Base-by-base conservation (phyloP, 2,329 filamentous ascomycete genomes). In the Arthrobotrys iridis region DNA sequence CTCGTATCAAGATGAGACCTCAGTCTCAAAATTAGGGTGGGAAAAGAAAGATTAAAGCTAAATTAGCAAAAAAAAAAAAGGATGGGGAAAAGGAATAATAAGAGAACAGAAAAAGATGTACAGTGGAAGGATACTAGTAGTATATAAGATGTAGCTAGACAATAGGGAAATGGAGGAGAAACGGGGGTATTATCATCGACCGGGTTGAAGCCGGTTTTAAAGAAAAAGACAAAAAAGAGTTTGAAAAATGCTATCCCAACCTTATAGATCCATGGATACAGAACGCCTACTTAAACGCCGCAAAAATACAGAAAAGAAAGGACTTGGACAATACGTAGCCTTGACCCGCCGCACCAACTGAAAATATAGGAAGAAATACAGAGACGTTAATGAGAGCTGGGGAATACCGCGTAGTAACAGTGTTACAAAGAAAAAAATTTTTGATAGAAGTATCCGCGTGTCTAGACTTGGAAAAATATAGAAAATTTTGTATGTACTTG, bases 161-260 rank as follows among this genome's bases (percentile, higher is more conserved):
- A 37, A 7, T 45, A 35, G 52, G 20, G 3, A 46, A 26, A 64
- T 7, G 4, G n/a, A 20, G 26, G 48, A 50, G 1, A 33, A 37
- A 50, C 50, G 22, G 59, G 50, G 50, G 50, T 55, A 55, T 55
- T 55, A n/a, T 55, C 50, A 22, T 37, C 41, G 45, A 48, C 26
- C 41, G 20, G 15, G 40, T 35, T 52, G 26, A 50, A 52, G 45
- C 18, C 18, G 24, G 30, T 48, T 48, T 10, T 30, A 4, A 22
- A 45, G 22, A 33, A 30, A 50, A 52, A 33, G 33, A 52, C 18
- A 6, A 26, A 24, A 55, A 46, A 45, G 4, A 4, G 3, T 45
- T 4, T 20, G 4, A 20, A 20, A 20, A 45, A 50, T 22, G 15
- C 45, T 37, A 40, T 24, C 48, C 11, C 11, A 22, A 11, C 8